Percentiles rank a stretch among this genome's conserved stretches.
Evolutionary conservation across 352 stramenopile species (phyloP).

Genomic region (Pythium dissotocum): DNA sequence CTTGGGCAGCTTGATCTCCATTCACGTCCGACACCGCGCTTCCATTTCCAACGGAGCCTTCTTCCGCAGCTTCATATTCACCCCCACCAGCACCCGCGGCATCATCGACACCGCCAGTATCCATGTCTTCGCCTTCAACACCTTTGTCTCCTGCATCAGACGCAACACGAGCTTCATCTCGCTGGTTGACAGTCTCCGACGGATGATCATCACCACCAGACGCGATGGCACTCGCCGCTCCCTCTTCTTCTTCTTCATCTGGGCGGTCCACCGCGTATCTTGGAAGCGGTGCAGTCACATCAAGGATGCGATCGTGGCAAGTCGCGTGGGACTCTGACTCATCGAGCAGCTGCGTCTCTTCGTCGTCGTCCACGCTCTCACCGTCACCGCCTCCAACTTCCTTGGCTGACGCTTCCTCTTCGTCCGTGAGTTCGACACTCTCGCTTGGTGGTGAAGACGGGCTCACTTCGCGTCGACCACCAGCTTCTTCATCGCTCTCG

Average conservation of each 20-base stretch:
- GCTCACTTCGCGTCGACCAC: not conserved
- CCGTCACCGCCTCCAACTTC: not conserved
- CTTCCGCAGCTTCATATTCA: not conserved
- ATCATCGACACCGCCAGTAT: not conserved
- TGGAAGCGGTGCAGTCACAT: not conserved
- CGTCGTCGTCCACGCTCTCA: conserved; percentile 6
- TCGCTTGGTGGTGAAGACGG: not conserved
- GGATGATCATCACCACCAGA: not conserved
- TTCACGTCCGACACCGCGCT: not conserved
- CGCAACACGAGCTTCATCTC: not conserved
- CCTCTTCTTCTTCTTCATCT: not conserved
- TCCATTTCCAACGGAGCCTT: not conserved
- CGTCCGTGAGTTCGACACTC: not conserved
- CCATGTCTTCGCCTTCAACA: not conserved
- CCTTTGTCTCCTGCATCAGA: not conserved
- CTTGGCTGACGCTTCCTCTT: not conserved
- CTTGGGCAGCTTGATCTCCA: not conserved
- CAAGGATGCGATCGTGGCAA: conserved; percentile 6
- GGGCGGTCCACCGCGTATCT: conserved; percentile 10
- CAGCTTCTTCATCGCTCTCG: not conserved
- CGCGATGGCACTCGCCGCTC: not conserved
- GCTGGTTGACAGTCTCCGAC: not conserved
- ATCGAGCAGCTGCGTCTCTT: conserved; percentile 21
- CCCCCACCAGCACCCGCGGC: not conserved
- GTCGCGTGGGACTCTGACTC: not conserved